A percentile compares a stretch with the other conserved stretches of the same genome.
Conservation (phyloP, 352 stramenopile species). For the Phytophthora palmivora region DNA sequence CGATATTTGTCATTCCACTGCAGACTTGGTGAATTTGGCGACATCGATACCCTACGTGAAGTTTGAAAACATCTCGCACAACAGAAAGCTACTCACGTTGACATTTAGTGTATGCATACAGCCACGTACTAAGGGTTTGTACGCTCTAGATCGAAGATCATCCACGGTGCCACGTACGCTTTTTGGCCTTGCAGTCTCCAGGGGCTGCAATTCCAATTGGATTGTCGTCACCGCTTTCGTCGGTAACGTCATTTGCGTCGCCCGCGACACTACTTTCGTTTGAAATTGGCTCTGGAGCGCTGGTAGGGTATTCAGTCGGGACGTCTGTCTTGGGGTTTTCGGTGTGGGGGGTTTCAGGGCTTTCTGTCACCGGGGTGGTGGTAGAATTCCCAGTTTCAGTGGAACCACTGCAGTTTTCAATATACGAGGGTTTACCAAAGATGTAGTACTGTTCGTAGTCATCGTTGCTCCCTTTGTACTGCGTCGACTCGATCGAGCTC, state of each 20-base stretch:
- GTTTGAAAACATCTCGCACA: not conserved
- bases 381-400: constrained; percentile 20
- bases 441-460: no score
- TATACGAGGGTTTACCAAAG: constrained; percentile 53
- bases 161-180: constrained; percentile 6
- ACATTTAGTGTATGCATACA: constrained; percentile 5
- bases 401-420: constrained; percentile 48
- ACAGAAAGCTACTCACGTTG: constrained; percentile 5
- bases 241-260: constrained; percentile 2
- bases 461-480: constrained; percentile 57
- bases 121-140: not conserved
- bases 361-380: not conserved
- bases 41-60: no score
- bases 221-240: constrained; percentile 1
- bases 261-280: constrained; percentile 13
- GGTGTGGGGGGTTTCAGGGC: not conserved
- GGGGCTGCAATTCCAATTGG: constrained; percentile 11
- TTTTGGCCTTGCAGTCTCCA: constrained; percentile 25
- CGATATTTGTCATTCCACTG: no score
- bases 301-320: constrained; percentile 7
- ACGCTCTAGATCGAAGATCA: constrained; percentile 1
- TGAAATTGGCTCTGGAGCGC: not conserved
- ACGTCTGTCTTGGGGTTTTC: not conserved
- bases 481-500: constrained; percentile 48
- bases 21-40: no score